Evolutionary conservation across 805 yeast genomes (phyloP), one percentile per base, ranked within the genome.

Genomic region (Yamadazyma endophytica): DNA sequence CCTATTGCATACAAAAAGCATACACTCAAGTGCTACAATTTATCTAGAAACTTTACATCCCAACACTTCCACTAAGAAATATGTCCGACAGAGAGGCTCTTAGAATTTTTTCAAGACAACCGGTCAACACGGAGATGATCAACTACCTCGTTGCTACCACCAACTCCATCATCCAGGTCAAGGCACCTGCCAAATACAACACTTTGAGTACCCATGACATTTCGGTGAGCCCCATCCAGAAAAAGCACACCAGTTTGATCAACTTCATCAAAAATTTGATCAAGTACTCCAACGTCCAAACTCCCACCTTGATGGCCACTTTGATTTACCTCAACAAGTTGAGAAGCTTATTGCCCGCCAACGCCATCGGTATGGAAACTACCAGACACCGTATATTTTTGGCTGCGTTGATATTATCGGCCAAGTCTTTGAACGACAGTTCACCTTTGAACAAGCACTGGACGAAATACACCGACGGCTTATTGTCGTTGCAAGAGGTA

Each of bases 381-480:
- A 88, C 97, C 6, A 75, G 94, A 52, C 98, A 90, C 64, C 73
- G 97, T 39, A 85, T 90, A 36, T 92, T 90, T 44, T 64, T 90
- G 31, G 96, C 97, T 0, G 77, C 96, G 26, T 69, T 90, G 35
- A 86, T 90, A 26, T 61, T 92, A 29, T 84, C 95, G n/a, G 96
- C 97, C 11, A 90, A 90, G 64, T 79, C 79, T 41, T 73, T 89
- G 42, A 90, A 90, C 59, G 98, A 90, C 64, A 83, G 95, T 3
- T 81, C 94, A 13, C 98, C 98, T 25, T 73, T 90, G 54, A 90
- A 90, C 63, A 89, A 83, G 61, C 97, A 92, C 64, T 90, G 98
- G 98, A 81, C 95, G 4, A 72, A 77, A 38, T 89, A 90, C 65
- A 89, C 97, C 3, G 80, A 82, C 52, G 97, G 97, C 1, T 68